phyloP scores from a whole-genome alignment of 2,329 filamentous ascomycete species.

The Pyrenophora graminea region DNA sequence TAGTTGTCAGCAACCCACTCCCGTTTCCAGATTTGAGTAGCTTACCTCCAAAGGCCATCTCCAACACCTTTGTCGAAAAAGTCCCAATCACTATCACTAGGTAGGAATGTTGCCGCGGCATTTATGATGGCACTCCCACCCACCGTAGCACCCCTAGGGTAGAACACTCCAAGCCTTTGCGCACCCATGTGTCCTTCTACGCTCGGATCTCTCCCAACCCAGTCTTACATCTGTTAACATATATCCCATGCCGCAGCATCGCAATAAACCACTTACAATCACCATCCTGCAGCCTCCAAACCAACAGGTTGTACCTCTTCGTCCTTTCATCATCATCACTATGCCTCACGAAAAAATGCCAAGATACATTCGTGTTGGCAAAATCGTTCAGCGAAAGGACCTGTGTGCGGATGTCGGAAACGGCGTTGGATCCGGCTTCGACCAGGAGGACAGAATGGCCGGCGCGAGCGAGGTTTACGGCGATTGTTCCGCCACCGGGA shows the following conservation, averaged over 20 bases:
- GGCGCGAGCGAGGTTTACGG: slow-evolving; percentile 59
- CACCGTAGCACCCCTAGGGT: slow-evolving; percentile 23
- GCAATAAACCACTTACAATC: slow-evolving; percentile 3
- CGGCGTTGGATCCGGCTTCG: slow-evolving; percentile 59
- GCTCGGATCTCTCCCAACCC: slow-evolving; percentile 21
- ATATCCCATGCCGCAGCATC: background rate
- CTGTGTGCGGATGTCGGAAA: slow-evolving; percentile 51
- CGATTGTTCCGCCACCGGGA: slow-evolving; percentile 22
- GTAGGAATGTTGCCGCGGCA: slow-evolving; percentile 21
- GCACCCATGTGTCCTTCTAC: slow-evolving; percentile 44
- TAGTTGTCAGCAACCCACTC: slow-evolving; percentile 1
- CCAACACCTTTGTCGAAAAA: slow-evolving; percentile 21
- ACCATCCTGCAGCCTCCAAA: slow-evolving; percentile 21
- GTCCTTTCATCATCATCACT: slow-evolving; percentile 58
- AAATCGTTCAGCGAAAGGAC: slow-evolving; percentile 54
- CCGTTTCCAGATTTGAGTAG: background rate
- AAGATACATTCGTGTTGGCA: slow-evolving; percentile 46
- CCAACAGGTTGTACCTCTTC: slow-evolving; percentile 49
- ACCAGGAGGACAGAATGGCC: slow-evolving; percentile 61
- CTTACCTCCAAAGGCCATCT: slow-evolving; percentile 23
- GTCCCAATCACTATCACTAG: slow-evolving; percentile 27
- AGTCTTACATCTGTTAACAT: slow-evolving; percentile 6
- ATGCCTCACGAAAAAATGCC: slow-evolving; percentile 66
- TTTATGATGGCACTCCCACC: slow-evolving; percentile 25
- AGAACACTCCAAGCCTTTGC: slow-evolving; percentile 22